Evolutionary conservation across 148 eudicot species (phyloP).

Genomic region (Oxyria digyna): DNA sequence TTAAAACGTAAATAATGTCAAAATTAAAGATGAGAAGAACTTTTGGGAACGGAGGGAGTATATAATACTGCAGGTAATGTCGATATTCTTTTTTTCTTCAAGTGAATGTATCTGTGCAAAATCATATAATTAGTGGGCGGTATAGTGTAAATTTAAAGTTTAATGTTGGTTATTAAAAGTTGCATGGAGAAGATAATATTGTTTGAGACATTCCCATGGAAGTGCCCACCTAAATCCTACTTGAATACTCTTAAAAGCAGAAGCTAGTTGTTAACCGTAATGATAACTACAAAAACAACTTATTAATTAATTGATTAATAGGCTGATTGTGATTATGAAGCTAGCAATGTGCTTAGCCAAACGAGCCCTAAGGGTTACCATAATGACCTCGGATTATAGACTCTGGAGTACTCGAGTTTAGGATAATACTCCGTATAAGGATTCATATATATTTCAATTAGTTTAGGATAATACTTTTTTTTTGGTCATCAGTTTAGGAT

Average conservation of each 20-base stretch:
- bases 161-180: background rate
- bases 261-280: constrained; percentile 2
- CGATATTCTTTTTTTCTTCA: background rate
- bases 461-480: no score
- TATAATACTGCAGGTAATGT: background rate
- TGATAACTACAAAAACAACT: constrained; percentile 1
- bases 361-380: background rate
- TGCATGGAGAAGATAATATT: background rate
- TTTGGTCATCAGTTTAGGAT: no score
- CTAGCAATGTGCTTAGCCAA: no score
- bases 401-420: no score
- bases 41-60: no score
- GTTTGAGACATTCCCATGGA: constrained; percentile 7
- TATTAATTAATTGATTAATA: background rate
- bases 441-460: no score
- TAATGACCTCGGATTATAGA: background rate
- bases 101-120: no score
- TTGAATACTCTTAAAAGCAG: background rate
- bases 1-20: no score
- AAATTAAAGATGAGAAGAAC: no score
- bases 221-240: constrained; percentile 3
- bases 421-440: no score
- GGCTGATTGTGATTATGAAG: constrained; percentile 4
- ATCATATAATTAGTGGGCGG: no score
- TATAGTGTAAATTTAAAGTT: background rate